Evolutionary conservation across 1,284 basidiomycete genomes (phyloP), one percentile per base, ranked within the genome.

Genomic region (Ustilago hordei): DNA sequence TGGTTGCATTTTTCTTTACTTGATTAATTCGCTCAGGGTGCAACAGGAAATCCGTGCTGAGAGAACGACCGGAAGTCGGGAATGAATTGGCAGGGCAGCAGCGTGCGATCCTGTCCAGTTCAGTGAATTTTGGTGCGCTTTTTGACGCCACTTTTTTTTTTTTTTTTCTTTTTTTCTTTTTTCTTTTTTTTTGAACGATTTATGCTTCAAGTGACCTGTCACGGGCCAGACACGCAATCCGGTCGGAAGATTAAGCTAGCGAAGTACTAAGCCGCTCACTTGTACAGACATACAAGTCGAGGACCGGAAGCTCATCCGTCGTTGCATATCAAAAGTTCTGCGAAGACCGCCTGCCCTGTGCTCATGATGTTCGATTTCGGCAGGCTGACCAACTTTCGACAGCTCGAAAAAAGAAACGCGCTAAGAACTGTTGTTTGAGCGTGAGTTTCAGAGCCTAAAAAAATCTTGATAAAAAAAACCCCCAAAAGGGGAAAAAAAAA

Each of bases 401-500:
- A 50, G 15, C 41, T 45, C 41, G 15, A 28, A 28, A 50, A 50
- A 23, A 32, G 48, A 36, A 19, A 54, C 32, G 35, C n/a, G 52
- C 8, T 3, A 28, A 28, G 23, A 28, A 28, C 23, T 3, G 23
- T 28, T 28, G 23, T 23, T 23, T 23, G 23, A 2, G 23, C 2
- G 31, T 28, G 48, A 50, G 48, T 50, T 50, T 50, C 48, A 28
- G 23, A 32, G 31, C 48, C 38, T 11, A 36, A 55, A 36, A 55
- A 61, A 61, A n/a, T 9, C 47, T 50, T 23, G 13, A 19, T 9
- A 41, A 55, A 65, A 58, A 38, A 55, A 60, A n/a, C n/a, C n/a
- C n/a, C n/a, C n/a, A n/a, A n/a, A n/a, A n/a, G n/a, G n/a, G n/a
- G 48, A 38, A 60, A 55, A 35, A 50, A 3, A 2, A 23, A 23